These are phyloP conservation scores for Pilasporangium apinafurcum DNA, from an alignment of 352 stramenopile species.

Conservation along the genomic window DNA sequence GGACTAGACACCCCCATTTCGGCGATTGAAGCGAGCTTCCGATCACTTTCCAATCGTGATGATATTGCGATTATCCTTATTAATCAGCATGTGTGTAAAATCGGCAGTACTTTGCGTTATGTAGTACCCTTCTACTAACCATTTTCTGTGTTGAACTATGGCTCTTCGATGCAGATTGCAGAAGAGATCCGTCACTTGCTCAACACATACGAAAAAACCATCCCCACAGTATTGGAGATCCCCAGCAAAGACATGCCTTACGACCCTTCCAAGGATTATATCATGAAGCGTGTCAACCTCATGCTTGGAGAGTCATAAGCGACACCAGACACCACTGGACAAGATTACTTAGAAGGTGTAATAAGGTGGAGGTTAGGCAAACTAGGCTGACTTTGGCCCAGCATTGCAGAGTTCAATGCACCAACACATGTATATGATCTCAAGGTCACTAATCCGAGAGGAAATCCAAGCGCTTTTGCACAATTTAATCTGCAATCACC, in stretches of 20 bases:
- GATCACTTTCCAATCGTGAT: slow-evolving; percentile 88
- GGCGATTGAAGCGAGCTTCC: slow-evolving; percentile 91
- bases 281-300: slow-evolving; percentile 96
- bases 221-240: slow-evolving; percentile 98
- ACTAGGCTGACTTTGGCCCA: no score
- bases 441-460: no score
- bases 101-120: background rate
- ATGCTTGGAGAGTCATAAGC: slow-evolving; percentile 73
- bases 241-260: slow-evolving; percentile 95
- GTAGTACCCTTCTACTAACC: background rate
- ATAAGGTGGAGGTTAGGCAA: no score
- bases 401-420: no score
- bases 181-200: slow-evolving; percentile 98
- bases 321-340: no score
- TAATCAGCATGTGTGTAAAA: slow-evolving; percentile 94
- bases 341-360: no score
- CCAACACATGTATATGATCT: no score
- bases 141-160: no score
- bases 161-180: slow-evolving; percentile 60
- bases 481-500: no score
- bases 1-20: slow-evolving; percentile 77
- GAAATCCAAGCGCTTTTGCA: no score
- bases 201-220: slow-evolving; percentile 97
- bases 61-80: slow-evolving; percentile 99
- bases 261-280: slow-evolving; percentile 98